These are phyloP conservation scores for Tephrocybe sp. DNA, from an alignment of 768 basidiomycete species.

Conservation along the genomic window DNA sequence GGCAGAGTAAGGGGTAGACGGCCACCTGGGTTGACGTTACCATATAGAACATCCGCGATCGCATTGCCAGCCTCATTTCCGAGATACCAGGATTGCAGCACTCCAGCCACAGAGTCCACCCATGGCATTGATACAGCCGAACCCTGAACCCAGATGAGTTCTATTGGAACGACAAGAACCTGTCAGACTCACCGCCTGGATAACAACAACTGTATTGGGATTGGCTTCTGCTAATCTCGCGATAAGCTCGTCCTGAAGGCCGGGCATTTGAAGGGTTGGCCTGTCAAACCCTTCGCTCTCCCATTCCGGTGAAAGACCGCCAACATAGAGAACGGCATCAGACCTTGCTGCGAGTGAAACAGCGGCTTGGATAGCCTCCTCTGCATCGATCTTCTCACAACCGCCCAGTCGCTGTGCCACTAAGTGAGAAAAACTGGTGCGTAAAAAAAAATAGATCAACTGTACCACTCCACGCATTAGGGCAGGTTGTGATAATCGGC, in stretches of 20 bases:
- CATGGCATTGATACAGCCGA: constrained; percentile 79
- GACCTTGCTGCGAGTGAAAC: constrained; percentile 50
- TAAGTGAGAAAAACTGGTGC: background rate
- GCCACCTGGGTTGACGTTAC: constrained; percentile 60
- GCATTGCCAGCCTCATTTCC: constrained; percentile 69
- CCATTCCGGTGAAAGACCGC: constrained; percentile 69
- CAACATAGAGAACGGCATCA: constrained; percentile 60
- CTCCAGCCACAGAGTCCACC: constrained; percentile 50
- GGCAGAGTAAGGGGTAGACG: constrained; percentile 65
- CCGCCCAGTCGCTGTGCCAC: constrained; percentile 62
- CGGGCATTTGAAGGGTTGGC: constrained; percentile 58
- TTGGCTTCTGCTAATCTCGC: constrained; percentile 51
- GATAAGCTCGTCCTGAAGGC: constrained; percentile 60
- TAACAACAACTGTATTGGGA: constrained; percentile 55
- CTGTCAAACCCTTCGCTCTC: constrained; percentile 78
- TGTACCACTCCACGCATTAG: constrained; percentile 69
- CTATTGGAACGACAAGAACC: background rate
- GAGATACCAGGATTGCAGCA: constrained; percentile 66
- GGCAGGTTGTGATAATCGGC: constrained; percentile 57
- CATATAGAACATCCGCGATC: constrained; percentile 65
- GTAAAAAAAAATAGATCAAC: background rate
- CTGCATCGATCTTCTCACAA: constrained; percentile 58
- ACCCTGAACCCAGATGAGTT: constrained; percentile 56
- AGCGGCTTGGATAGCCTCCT: constrained; percentile 56
- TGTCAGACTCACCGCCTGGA: constrained; percentile 52